Evolutionary conservation across 345 rosid genomes (phyloP), one percentile per base, ranked within the genome.

Genomic region (Noccaea bulbosa): DNA sequence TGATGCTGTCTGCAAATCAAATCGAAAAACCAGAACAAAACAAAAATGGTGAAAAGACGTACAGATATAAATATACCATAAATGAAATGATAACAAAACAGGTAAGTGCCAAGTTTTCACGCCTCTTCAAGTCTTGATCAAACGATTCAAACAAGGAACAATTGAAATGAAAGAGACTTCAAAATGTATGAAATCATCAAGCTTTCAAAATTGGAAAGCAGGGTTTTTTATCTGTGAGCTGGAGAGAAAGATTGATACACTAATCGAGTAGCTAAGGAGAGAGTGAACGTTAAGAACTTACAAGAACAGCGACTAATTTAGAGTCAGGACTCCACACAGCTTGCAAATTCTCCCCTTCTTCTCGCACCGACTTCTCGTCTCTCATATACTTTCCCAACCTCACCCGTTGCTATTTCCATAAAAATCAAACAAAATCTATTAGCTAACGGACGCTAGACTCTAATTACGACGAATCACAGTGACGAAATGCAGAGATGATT

Each of bases 281-380:
- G 61, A 60, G 35, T 44, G 17, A 50, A 14, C 8, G 45, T 35
- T 65, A 30, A 53, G n/a, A 50, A 85, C 93, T 83, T 71, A 91
- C 98, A 79, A 91, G 78, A 79, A 89, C 77, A 53, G 96, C 96
- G 22, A 94, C 78, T 82, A 94, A 75, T 78, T 91, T 91, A 49
- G 87, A 50, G 60, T 94, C 98, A 2, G 91, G 92, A 56, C 98
- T 94, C 99, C 98, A 91, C 70, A 84, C 96, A 58, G 93, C 98
- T 60, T 77, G 89, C 70, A 83, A 65, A 81, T 89, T 89, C 84
- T 91, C 96, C 0, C 99, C 99, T 72, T 94, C 93, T 72, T 71
- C 84, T 67, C 79, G 83, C 75, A 91, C 61, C 6, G 96, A 91
- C 77, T 80, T 85, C 62, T 77, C 85, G 74, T 88, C 88, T 73